phyloP scores from a whole-genome alignment of 805 yeast genomes.

The Clavispora asparagi region DNA sequence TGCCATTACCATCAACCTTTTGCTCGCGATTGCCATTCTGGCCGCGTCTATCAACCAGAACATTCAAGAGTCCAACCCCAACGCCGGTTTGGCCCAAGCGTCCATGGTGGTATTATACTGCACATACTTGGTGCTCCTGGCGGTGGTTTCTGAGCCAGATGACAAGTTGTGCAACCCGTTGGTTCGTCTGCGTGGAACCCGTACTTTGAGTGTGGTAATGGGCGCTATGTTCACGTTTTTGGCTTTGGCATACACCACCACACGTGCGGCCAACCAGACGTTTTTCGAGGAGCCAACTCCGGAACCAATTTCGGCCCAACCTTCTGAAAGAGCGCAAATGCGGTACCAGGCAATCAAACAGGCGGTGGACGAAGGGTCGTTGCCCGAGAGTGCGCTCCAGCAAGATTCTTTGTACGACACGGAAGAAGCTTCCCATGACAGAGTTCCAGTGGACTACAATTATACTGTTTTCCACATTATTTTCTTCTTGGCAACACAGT shows the following conservation, averaged over 20 bases:
- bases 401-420: constrained; percentile 60
- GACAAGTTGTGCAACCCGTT: constrained; percentile 89
- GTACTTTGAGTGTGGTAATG: constrained; percentile 79
- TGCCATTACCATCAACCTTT: constrained; percentile 72
- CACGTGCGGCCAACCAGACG: constrained; percentile 81
- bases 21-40: constrained; percentile 61
- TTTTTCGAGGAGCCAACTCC: constrained; percentile 37
- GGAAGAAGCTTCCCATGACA: constrained; percentile 46
- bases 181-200: constrained; percentile 81
- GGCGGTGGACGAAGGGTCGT: constrained; percentile 93
- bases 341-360: constrained; percentile 83
- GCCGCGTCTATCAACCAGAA: constrained; percentile 70
- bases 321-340: constrained; percentile 57
- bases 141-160: constrained; percentile 95
- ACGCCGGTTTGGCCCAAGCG: constrained; percentile 93
- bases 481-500: constrained; percentile 93
- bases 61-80: constrained; percentile 89
- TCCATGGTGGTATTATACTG: constrained; percentile 95
- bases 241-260: constrained; percentile 95
- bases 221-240: constrained; percentile 93
- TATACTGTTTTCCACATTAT: constrained; percentile 85
- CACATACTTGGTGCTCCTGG: constrained; percentile 84
- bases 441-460: constrained; percentile 66
- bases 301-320: constrained; percentile 37
- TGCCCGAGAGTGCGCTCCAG: constrained; percentile 85